Percentiles rank a stretch among this genome's conserved stretches.
These are phyloP conservation scores for Cladophialophora yegresii DNA, from an alignment of 2,329 filamentous ascomycete genomes.

Conservation along the genomic window DNA sequence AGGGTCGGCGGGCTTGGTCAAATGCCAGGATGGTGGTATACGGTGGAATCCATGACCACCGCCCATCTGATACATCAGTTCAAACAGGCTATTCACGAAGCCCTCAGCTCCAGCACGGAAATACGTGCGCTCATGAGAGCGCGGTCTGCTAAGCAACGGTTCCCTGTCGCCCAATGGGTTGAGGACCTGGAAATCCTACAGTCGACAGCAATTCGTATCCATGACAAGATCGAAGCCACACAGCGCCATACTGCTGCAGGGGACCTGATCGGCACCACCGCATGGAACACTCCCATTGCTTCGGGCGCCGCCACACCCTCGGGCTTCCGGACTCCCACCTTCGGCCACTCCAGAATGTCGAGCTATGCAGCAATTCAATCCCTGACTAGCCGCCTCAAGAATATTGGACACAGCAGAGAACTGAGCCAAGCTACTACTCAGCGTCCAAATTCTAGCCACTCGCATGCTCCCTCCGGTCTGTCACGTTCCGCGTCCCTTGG, in stretches of 20 bases:
- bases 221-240: constrained; percentile 49
- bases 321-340: constrained; percentile 42
- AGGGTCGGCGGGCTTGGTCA: constrained; percentile 68
- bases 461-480: constrained; percentile 8
- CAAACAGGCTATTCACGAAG: constrained; percentile 63
- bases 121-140: constrained; percentile 65
- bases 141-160: constrained; percentile 64
- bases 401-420: constrained; percentile 44
- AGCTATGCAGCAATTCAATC: constrained; percentile 41
- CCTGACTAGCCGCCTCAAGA: constrained; percentile 44
- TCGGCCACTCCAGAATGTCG: constrained; percentile 39
- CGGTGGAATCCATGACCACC: constrained; percentile 65
- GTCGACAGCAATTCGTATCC: constrained; percentile 60
- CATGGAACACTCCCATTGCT: constrained; percentile 19
- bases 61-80: constrained; percentile 66
- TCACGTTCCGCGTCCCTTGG: constrained; percentile 45
- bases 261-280: constrained; percentile 19
- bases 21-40: constrained; percentile 71
- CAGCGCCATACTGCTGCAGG: constrained; percentile 31
- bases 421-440: constrained; percentile 38
- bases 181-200: constrained; percentile 66
- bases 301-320: constrained; percentile 36
- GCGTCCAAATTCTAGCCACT: constrained; percentile 6
- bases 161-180: constrained; percentile 68
- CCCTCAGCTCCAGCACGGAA: constrained; percentile 59